Evolutionary conservation across 164 flowering plant species (phyloP).

Genomic region (Piper longum): DNA sequence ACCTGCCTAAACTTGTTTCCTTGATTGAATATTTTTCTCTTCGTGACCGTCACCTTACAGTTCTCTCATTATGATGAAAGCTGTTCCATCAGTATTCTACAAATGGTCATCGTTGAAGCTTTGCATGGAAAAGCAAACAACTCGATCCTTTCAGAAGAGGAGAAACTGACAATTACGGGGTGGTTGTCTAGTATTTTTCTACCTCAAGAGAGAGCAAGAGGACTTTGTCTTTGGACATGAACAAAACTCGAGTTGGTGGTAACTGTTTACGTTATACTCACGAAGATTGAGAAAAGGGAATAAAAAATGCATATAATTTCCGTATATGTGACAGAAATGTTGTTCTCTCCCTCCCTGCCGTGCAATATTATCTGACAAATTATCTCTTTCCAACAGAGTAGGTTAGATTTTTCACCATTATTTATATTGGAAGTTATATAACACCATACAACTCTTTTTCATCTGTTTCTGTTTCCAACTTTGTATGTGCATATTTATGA

Average conservation of each 20-base stretch:
- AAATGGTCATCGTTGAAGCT: not conserved
- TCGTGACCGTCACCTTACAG: not conserved
- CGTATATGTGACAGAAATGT: no score
- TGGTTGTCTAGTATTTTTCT: not conserved
- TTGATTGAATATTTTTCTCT: not conserved
- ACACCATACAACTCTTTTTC: no score
- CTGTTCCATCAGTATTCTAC: slow-evolving; percentile 1
- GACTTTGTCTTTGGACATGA: not conserved
- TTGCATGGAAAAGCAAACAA: slow-evolving; percentile 1
- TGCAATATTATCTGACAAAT: no score
- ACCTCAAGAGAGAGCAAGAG: not conserved
- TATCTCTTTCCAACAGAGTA: no score
- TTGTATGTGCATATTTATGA: no score
- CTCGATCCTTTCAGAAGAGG: not conserved
- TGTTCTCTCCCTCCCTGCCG: no score
- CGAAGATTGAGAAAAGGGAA: not conserved
- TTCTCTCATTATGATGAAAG: not conserved
- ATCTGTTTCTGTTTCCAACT: no score
- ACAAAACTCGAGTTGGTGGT: not conserved
- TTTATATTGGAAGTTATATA: no score
- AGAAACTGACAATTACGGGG: not conserved
- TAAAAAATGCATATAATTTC: no score
- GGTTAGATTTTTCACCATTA: no score
- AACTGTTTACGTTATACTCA: not conserved
- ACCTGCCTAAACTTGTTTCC: not conserved